Evolutionary conservation across 1,284 basidiomycete species (phyloP), one percentile per base, ranked within the genome.

Genomic region (Mycena sp.): DNA sequence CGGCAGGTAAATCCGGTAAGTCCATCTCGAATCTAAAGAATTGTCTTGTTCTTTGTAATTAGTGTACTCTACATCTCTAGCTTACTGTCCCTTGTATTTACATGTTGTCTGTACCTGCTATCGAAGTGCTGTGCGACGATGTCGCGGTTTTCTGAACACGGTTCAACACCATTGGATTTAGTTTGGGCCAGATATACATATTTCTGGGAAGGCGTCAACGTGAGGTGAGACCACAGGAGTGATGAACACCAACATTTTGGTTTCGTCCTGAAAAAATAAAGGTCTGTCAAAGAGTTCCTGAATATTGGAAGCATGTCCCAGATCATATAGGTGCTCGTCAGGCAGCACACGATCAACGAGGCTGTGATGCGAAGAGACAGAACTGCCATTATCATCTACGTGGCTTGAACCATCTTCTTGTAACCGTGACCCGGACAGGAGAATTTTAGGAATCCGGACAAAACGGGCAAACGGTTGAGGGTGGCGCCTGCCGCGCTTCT

Each of bases 251-350:
- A 25, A 63, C 56, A 6, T 38, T n/a, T n/a, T n/a, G n/a, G n/a
- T n/a, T n/a, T n/a, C n/a, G 41, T 54, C 35, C 26, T 6, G 56
- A 21, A 12, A 19, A 30, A 78, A 68, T 54, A 74, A 45, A 25
- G 77, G 71, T 46, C 48, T 64, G 57, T 60, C 48, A 53, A 71
- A 67, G 50, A 74, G 76, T 50, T 44, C 52, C 46, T 58, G 68
- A 71, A 76, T 74, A 71, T 79, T 85, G 26, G 43, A 71, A 44
- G 68, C 64, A 10, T 63, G 55, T 7, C 82, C 83, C 21, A 81
- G 74, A 67, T 85, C 81, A 55, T 85, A 85, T 21, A 82, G 67
- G 12, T 77, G 74, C 64, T 81, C 80, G 19, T 63, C 67, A 9
- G 71, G 67, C 11, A 72, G 66, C 7, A 79, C 61, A n/a, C n/a